Conservation (phyloP, 2,329 filamentous ascomycete genomes). For the Nigrospora osmanthi region DNA sequence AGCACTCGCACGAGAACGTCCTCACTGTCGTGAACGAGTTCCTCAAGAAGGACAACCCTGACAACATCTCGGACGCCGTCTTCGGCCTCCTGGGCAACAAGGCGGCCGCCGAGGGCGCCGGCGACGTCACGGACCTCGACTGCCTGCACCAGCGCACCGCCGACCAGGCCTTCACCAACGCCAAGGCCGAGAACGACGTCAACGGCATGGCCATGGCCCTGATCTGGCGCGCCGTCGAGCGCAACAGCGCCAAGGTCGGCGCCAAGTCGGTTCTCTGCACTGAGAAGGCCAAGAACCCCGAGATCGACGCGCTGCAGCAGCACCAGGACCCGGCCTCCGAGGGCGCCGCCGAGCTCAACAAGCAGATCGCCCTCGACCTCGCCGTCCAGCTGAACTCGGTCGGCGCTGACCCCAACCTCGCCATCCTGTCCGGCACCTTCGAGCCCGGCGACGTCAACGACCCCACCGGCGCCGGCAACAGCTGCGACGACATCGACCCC, state of each 20-base stretch:
- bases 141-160: constrained; percentile 41
- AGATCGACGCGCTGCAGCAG: constrained; percentile 55
- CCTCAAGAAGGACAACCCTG: constrained; percentile 22
- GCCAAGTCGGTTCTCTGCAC: constrained; percentile 49
- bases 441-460: constrained; percentile 47
- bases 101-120: constrained; percentile 37
- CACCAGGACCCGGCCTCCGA: constrained; percentile 61
- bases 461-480: constrained; percentile 38
- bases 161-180: constrained; percentile 53
- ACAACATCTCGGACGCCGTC: constrained; percentile 20
- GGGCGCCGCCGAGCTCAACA: constrained; percentile 49
- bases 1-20: constrained; percentile 23
- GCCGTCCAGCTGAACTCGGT: constrained; percentile 52
- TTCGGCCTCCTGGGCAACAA: constrained; percentile 32
- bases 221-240: constrained; percentile 49
- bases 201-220: constrained; percentile 45
- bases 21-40: constrained; percentile 16
- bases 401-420: constrained; percentile 54
- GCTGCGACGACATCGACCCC: constrained; percentile 40
- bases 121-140: constrained; percentile 29
- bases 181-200: constrained; percentile 42
- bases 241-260: constrained; percentile 52
- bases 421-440: constrained; percentile 57
- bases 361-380: constrained; percentile 49
- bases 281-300: constrained; percentile 49